These are phyloP conservation scores for Podospora bellae-mahoneyi DNA, from an alignment of 495 filamentous ascomycete genomes.

Conservation along the genomic window DNA sequence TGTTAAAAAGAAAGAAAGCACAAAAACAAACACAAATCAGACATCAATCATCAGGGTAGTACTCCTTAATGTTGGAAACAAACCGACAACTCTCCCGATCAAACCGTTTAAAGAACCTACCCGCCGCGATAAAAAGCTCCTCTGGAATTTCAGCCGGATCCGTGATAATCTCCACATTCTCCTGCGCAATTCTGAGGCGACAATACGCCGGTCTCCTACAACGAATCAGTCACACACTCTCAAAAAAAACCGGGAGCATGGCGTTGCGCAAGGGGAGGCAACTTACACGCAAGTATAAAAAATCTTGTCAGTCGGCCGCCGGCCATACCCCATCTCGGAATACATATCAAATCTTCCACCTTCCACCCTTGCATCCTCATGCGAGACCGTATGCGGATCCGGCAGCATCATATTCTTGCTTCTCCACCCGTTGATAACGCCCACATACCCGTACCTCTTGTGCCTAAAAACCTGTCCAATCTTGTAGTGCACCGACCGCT, in stretches of 20 bases:
- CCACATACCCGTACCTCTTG: slow-evolving; percentile 72
- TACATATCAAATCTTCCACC: slow-evolving; percentile 38
- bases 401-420: slow-evolving; percentile 34
- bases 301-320: slow-evolving; percentile 54
- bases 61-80: slow-evolving; percentile 79
- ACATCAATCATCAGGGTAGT: slow-evolving; percentile 77
- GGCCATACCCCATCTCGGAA: slow-evolving; percentile 38
- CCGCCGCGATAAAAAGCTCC: slow-evolving; percentile 65
- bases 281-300: slow-evolving; percentile 86
- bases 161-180: slow-evolving; percentile 69
- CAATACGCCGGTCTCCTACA: slow-evolving; percentile 34
- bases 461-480: slow-evolving; percentile 86
- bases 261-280: not conserved
- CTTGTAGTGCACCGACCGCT: slow-evolving; percentile 55
- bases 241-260: slow-evolving; percentile 9
- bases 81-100: slow-evolving; percentile 63
- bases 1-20: not conserved
- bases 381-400: slow-evolving; percentile 42
- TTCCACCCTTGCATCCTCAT: slow-evolving; percentile 45
- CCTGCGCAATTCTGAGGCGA: slow-evolving; percentile 76
- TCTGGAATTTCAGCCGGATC: slow-evolving; percentile 42
- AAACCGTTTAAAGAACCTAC: slow-evolving; percentile 87
- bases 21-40: not conserved
- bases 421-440: slow-evolving; percentile 83
- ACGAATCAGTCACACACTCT: not conserved